Base-by-base conservation (phyloP, 2,329 filamentous ascomycete species). In the Colletotrichum tofieldiae region DNA sequence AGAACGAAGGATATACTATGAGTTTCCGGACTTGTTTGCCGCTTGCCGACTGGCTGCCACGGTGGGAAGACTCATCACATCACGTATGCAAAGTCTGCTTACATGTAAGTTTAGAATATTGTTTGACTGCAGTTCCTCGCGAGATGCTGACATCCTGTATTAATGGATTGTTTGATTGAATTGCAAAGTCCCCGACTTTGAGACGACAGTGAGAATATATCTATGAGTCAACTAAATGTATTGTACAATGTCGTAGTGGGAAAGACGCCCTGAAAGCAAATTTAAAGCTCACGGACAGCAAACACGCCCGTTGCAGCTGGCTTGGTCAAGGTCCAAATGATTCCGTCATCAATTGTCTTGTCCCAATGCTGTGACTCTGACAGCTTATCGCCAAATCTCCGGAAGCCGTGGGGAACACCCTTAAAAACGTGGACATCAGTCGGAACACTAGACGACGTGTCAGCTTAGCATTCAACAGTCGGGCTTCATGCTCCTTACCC, bases 371-470 rank as follows among this genome's bases (percentile, higher is more conserved):
- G 77, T 6, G 79, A 82, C 35, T 80, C 81, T 16, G 81, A 79
- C 11, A 87, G 61, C n/a, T 77, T 79, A 12, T 82, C 79, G 4
- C 83, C 83, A 67, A 83, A 85, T 0, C 77, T 72, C 5, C 79
- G 68, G 29, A 88, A 88, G 0, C 84, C 85, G 78, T 90, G 88
- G 0, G 88, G 88, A 0, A 90, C 77, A 0, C 88, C 88, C 35
- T 80, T 83, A 76, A 89, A 89, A 0, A 90, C 73, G 67, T 83
- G 79, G 0, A 85, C 77, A 65, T 87, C 79, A 0, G 86, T 88
- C 0, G 87, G 83, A 0, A 90, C 85, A 0, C 85, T 86, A 41
- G 14, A 41, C 8, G 29, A 56, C 12, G 18, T 2, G 20, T 56
- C 16, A 56, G 35, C 32, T 11, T 37, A 37, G 11, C 14, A 11